Base-by-base conservation (phyloP, 2,329 filamentous ascomycete genomes). In the Tolypocladium guangdongense region DNA sequence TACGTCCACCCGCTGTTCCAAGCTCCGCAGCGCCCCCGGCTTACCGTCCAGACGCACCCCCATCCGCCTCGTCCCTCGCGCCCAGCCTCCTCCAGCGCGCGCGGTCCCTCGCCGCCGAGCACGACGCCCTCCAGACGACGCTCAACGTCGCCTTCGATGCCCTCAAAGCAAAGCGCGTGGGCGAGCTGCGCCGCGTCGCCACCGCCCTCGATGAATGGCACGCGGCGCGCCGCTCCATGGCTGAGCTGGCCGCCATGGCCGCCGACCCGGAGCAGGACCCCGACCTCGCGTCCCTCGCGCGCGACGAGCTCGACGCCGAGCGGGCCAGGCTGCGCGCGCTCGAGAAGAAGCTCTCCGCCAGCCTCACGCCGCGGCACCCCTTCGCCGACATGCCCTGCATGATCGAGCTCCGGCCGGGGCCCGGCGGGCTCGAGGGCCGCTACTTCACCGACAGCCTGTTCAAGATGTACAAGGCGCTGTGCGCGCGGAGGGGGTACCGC, bases 351-450 rank as follows among this genome's bases (percentile, higher is more conserved):
- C 78, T 99, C 45, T 89, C 89, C 30, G 82, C 79, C 24, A 83
- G 87, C 47, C 78, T 99, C 52, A 87, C 95, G 18, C 93, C 93
- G 1, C 82, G 83, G 41, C 91, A 99, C 67, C 88, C 91, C 3
- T 99, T 96, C 66, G 89, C 89, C 35, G 81, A 90, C 57, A 79
- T 97, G 60, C 90, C 91, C 52, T 97, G 92, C 68, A 78, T 99
- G 58, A 72, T 99, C 43, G 93, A 99, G 71, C 87, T 99, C 55
- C 82, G 91, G 0, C 93, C 93, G 0, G 93, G 93, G 0, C 91
- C 90, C 0, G 93, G 93, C 38, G 93, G 93, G 2, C 84, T 90
- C 54, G 93, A 99, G 71, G 91, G 92, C 2, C 84, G 89, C 0
- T 83, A 96, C 57, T 99, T 99, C 62, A 90, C 91, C 14, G 87